These are phyloP conservation scores for Chenopodium formosanum DNA, from an alignment of 148 eudicot genomes.

Conservation along the genomic window DNA sequence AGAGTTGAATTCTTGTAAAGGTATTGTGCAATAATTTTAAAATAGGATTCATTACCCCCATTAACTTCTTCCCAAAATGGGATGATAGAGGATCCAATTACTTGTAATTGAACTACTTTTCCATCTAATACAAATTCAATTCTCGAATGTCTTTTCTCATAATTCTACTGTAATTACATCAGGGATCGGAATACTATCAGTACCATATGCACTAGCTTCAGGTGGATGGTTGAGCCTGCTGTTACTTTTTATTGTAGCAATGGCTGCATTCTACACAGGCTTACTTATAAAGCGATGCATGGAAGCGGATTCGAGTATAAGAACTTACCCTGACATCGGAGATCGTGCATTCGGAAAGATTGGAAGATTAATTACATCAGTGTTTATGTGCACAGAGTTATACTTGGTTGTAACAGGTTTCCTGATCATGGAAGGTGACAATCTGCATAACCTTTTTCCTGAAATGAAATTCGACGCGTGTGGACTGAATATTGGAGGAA, in stretches of 20 bases:
- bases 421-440: conserved; percentile 62
- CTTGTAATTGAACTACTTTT: too few species aligned
- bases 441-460: conserved; percentile 44
- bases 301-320: conserved; percentile 44
- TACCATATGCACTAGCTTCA: conserved; percentile 48
- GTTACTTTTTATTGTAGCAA: conserved; percentile 35
- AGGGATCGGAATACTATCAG: conserved; percentile 57
- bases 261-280: conserved; percentile 40
- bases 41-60: too few species aligned
- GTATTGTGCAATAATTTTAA: too few species aligned
- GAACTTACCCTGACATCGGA: conserved; percentile 50
- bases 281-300: conserved; percentile 51
- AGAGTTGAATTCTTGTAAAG: too few species aligned
- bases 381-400: conserved; percentile 45
- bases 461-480: conserved; percentile 10
- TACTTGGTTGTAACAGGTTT: conserved; percentile 56
- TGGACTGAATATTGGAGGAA: conserved; percentile 40
- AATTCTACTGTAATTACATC: too few species aligned
- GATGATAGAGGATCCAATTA: too few species aligned
- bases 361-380: conserved; percentile 37
- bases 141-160: too few species aligned
- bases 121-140: too few species aligned
- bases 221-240: conserved; percentile 55
- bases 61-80: too few species aligned
- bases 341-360: conserved; percentile 49